Evolutionary conservation across 2,329 filamentous ascomycete species (phyloP).

Genomic region (Fusarium miscanthi): DNA sequence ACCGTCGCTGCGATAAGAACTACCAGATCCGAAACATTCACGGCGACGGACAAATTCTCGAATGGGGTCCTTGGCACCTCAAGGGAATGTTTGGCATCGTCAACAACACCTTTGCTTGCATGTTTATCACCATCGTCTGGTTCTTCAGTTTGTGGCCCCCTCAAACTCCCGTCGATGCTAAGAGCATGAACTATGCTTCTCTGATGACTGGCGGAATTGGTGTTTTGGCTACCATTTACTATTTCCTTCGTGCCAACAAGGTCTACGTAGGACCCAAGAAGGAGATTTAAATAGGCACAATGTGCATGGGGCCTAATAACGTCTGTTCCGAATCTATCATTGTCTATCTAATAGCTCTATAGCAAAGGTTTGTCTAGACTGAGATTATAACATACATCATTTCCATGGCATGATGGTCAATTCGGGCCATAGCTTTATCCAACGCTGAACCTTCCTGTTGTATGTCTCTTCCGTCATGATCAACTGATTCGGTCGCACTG

Average conservation of each 20-base stretch:
- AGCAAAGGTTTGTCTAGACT: neutral
- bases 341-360: neutral
- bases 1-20: conserved; percentile 37
- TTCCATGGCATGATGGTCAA: conserved; percentile 46
- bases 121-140: conserved; percentile 64
- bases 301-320: no score
- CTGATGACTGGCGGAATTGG: conserved; percentile 56
- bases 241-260: conserved; percentile 53
- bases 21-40: conserved; percentile 35
- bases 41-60: conserved; percentile 33
- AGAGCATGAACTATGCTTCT: conserved; percentile 59
- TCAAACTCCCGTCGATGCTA: conserved; percentile 32
- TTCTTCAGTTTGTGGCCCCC: conserved; percentile 66
- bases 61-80: conserved; percentile 67
- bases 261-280: conserved; percentile 58
- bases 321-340: neutral
- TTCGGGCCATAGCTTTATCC: conserved; percentile 47
- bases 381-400: neutral
- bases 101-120: conserved; percentile 64
- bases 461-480: conserved; percentile 46
- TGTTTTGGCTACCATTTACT: conserved; percentile 58
- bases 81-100: conserved; percentile 61
- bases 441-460: conserved; percentile 48
- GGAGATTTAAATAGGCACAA: conserved; percentile 9
- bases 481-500: conserved; percentile 48